Percentiles rank a stretch among this genome's conserved stretches.
phyloP scores from a whole-genome alignment of 2,329 filamentous ascomycete species.

The Trichophyton schoenleinii region DNA sequence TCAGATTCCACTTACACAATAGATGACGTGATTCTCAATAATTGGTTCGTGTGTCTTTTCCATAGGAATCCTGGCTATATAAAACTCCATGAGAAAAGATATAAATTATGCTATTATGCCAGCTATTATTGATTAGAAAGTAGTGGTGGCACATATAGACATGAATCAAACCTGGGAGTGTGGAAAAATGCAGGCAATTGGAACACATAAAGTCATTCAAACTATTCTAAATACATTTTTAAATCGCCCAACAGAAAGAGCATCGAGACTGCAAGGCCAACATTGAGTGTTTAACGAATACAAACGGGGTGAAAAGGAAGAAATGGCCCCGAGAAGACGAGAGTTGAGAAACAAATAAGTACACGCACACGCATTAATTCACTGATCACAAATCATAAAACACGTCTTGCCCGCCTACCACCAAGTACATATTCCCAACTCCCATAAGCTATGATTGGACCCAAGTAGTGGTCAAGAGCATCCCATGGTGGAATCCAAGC shows the following conservation, averaged over 20 bases:
- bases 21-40: too few species aligned
- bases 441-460: neutral
- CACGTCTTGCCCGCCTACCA: neutral
- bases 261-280: neutral
- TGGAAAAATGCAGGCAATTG: too few species aligned
- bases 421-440: neutral
- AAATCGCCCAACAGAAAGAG: neutral
- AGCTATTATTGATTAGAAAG: too few species aligned
- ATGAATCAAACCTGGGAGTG: too few species aligned
- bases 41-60: too few species aligned
- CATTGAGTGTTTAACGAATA: neutral
- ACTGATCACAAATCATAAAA: neutral
- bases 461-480: neutral
- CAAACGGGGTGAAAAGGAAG: too few species aligned
- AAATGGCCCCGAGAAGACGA: neutral
- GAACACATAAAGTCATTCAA: neutral
- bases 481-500: neutral
- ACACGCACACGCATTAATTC: neutral
- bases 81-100: too few species aligned
- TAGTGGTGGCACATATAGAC: too few species aligned
- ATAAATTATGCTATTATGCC: too few species aligned
- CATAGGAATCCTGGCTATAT: too few species aligned
- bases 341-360: neutral
- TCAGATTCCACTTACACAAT: too few species aligned
- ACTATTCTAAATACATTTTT: neutral